Evolutionary conservation across 306 rosid genomes (phyloP).

Genomic region (Quercus bicolor): DNA sequence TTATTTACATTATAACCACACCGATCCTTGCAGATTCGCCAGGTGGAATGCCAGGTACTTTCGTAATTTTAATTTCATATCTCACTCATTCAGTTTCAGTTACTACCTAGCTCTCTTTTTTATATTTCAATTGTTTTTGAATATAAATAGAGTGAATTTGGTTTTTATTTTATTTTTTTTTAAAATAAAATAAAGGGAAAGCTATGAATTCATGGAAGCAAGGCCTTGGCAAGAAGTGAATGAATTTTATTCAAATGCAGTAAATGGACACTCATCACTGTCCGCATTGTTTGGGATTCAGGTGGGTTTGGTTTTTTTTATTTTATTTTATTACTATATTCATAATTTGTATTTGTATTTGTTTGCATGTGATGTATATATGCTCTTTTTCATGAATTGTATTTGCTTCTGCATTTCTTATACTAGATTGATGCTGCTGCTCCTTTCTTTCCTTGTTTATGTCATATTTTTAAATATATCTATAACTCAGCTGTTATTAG

Average conservation of each 20-base stretch:
- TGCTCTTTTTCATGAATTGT: no score
- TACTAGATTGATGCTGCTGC: neutral
- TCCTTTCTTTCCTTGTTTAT: neutral
- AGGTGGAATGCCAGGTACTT: conserved; percentile 78
- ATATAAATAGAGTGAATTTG: neutral
- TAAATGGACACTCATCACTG: conserved; percentile 41
- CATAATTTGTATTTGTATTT: neutral
- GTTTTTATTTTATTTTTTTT: neutral
- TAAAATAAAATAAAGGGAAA: conserved; percentile 30
- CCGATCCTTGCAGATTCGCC: conserved; percentile 48
- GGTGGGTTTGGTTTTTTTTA: conserved; percentile 17
- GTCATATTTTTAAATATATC: neutral
- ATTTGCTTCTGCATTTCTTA: neutral
- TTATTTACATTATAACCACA: conserved; percentile 67
- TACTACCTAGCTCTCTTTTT: neutral
- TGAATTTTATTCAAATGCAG: conserved; percentile 55
- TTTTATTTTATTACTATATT: neutral
- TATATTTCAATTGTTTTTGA: no score
- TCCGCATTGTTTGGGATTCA: conserved; percentile 42
- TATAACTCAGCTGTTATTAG: no score
- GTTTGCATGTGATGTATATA: neutral
- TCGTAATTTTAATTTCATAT: neutral
- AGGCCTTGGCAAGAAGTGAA: conserved; percentile 75
- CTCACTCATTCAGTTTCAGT: no score
- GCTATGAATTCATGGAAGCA: conserved; percentile 65